Base-by-base conservation (phyloP, 176 grass and related monocot genomes). In the Panicum miliaceum region DNA sequence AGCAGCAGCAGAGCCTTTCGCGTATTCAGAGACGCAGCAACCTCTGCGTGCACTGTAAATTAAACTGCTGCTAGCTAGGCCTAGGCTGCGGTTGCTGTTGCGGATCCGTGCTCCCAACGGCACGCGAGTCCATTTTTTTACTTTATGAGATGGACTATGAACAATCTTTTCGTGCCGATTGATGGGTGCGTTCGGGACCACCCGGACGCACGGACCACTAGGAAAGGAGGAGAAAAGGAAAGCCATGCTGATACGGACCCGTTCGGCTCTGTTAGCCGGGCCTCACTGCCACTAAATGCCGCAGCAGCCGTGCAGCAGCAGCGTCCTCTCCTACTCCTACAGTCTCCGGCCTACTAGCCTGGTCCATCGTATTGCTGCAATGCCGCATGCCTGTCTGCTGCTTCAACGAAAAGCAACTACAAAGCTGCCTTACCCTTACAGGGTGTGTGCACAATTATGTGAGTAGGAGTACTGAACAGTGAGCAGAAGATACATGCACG, bases 381-480 rank as follows among this genome's bases (percentile, higher is more conserved):
- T 47, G 14, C 2, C 18, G 50, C 15, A 4, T 52, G 54, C 54
- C 29, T 29, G 43, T 14, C 68, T 36, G 75, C 64, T 34, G 84
- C 84, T 86, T 80, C 45, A 26, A 65, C 69, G 7, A 56, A 27
- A 86, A 74, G 84, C 77, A 66, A 57, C 15, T 19, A 20, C 51
- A 5, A 53, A 53, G 50, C 50, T 50, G 78, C 6, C 57, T 6
- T 0, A 68, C 43, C 43, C 43, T 13, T 16, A 37, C 47, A 34
- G 12, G 8, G 38, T 38, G 13, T 13, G 12, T 61, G 15, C 50
- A 3, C 10, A 16, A 4, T 15, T 16, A 5, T 36, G 7, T 37
- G 15, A 14, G 29, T 32, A 32, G 29, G 8, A 35, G 29, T 35
- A 35, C 62, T 27, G 3, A 13, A 3, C 23, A 20, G 56, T 38